These are phyloP conservation scores for Myriosclerotinia scirpicola DNA, from an alignment of 2,329 filamentous ascomycete species.

Conservation along the genomic window DNA sequence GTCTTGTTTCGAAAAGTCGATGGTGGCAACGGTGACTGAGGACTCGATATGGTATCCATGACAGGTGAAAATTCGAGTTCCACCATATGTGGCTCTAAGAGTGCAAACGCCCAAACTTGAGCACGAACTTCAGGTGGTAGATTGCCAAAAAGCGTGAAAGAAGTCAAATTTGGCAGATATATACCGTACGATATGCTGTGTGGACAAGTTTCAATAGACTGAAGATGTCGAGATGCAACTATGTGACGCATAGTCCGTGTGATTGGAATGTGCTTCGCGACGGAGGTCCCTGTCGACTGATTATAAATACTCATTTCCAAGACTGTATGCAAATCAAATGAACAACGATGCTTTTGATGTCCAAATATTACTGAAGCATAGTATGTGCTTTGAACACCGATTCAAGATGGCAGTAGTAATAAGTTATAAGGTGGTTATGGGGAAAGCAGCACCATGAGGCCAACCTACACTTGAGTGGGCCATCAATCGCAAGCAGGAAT, in stretches of 20 bases:
- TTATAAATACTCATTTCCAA: not conserved
- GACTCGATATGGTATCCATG: not conserved
- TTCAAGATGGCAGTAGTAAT: too few relatives aligned
- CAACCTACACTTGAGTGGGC: not conserved
- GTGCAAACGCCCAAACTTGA: constrained; percentile 5
- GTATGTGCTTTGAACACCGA: not conserved
- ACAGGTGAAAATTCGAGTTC: not conserved
- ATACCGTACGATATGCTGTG: not conserved
- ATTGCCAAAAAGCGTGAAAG: constrained; percentile 10
- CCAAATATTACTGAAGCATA: not conserved
- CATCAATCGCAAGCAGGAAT: not conserved
- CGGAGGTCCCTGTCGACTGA: not conserved
- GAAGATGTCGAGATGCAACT: constrained; percentile 7
- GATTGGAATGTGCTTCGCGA: not conserved
- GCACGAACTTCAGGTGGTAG: constrained; percentile 11
- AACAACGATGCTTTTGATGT: not conserved
- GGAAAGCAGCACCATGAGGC: not conserved
- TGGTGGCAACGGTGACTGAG: not conserved
- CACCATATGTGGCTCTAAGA: not conserved
- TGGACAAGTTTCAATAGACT: constrained; percentile 1
- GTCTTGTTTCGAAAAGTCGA: not conserved
- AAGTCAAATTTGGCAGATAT: not conserved
- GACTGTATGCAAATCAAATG: not conserved
- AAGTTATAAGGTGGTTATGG: not conserved
- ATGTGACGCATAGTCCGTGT: constrained; percentile 8